Conservation (phyloP, 192 early-diverging fungal genomes). For the Coemansia sp. region DNA sequence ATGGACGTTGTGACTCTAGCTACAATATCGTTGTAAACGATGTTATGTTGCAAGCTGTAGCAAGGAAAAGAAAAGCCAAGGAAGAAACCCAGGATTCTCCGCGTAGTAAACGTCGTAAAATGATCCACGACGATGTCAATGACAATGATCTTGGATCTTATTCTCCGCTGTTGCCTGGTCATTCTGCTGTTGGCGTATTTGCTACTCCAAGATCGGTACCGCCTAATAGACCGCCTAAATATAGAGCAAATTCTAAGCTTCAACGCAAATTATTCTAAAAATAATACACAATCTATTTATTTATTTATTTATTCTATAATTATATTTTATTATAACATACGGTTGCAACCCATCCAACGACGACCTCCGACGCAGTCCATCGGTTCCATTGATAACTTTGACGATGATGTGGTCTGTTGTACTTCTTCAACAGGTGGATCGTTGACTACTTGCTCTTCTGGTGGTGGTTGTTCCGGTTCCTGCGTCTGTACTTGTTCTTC, state of each 20-base stretch:
- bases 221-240: background rate
- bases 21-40: background rate
- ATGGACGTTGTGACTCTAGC: background rate
- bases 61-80: slow-evolving; percentile 32
- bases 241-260: slow-evolving; percentile 7
- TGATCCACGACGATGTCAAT: slow-evolving; percentile 14
- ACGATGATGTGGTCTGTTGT: background rate
- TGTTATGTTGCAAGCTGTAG: background rate
- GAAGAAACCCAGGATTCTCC: slow-evolving; percentile 39
- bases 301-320: background rate
- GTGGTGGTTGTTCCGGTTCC: background rate
- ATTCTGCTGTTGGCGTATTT: background rate
- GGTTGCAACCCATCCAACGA: slow-evolving; percentile 2
- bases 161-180: background rate
- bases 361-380: background rate
- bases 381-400: background rate
- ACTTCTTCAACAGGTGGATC: background rate
- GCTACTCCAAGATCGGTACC: background rate
- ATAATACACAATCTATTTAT: background rate
- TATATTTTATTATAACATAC: background rate
- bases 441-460: background rate
- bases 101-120: slow-evolving; percentile 41
- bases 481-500: background rate
- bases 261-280: slow-evolving; percentile 17
- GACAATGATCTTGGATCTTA: background rate